Evolutionary conservation across 2,329 filamentous ascomycete genomes (phyloP), one percentile per base, ranked within the genome.

Genomic region (Aspergillus fischeri): DNA sequence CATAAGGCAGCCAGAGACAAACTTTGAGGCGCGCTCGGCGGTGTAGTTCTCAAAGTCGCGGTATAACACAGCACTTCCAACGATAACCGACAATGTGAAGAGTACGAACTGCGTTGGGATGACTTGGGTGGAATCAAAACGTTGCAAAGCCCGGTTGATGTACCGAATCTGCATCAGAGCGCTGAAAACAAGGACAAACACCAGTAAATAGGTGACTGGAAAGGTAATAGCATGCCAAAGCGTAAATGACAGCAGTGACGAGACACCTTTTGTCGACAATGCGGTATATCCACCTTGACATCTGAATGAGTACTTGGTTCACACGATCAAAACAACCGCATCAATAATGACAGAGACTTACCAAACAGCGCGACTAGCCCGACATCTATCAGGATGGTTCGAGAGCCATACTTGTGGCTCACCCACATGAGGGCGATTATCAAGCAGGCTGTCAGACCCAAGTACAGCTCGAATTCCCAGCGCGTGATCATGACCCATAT

Each of bases 161-260:
- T 97, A 99, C 70, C 91, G 93, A 66, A 99, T 93, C 76, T 99
- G 94, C 89, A 97, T 92, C 58, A 99, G 80, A 6, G 94, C 94
- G 1, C 93, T 97, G 49, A 80, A 83, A 20, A 94, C 81, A 27
- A 99, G 82, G 51, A 97, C 82, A 52, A 89, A 78, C 8, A 94
- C 73, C n/a, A 99, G 83, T 1, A 86, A 83, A 70, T 97, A 99
- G 21, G 92, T 95, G 59, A 99, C 88, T 0, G 93, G 92, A 38
- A 93, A 97, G 0, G 91, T 88, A 62, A 99, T 90, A 17, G 91
- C 91, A 66, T 89, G 86, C 82, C 92, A 91, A 21, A 97, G 83
- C 0, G 90, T 96, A 52, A 91, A 92, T 0, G 94, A 97, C 21
- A 99, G 82, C 77, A 99, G 87, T 0, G 94, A 97, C 1, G 94